Evolutionary conservation across 495 filamentous ascomycete species (phyloP).

Genomic region (Pseudevernia furfuracea): DNA sequence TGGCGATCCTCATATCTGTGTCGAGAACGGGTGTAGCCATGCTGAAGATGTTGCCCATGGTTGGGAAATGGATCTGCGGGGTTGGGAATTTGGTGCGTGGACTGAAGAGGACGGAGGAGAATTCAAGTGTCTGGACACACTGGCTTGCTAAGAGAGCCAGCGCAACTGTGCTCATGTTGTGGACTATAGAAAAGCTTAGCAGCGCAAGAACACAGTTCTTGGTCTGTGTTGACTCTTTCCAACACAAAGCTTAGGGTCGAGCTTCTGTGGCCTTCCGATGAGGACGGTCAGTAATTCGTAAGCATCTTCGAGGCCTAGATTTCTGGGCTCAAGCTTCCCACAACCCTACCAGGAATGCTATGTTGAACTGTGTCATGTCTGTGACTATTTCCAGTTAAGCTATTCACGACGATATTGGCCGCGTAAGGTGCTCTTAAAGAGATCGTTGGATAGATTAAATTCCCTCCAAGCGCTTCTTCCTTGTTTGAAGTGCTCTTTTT

Average conservation of each 20-base stretch:
- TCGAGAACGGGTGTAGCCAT: neutral
- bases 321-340: neutral
- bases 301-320: neutral
- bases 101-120: neutral
- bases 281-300: neutral
- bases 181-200: neutral
- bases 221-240: too few relatives aligned
- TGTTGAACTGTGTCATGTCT: too few relatives aligned
- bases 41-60: neutral
- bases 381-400: too few relatives aligned
- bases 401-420: neutral
- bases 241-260: neutral
- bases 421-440: too few relatives aligned
- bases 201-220: too few relatives aligned
- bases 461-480: too few relatives aligned
- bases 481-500: too few relatives aligned
- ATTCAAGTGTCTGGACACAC: neutral
- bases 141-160: neutral
- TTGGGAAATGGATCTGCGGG: neutral
- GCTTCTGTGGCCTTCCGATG: neutral
- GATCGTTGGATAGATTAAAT: too few relatives aligned
- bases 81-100: neutral
- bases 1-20: neutral
- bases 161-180: neutral
- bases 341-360: neutral